Conservation (phyloP, 2,329 filamentous ascomycete species). For the Cylindrodendrum hubeiense region DNA sequence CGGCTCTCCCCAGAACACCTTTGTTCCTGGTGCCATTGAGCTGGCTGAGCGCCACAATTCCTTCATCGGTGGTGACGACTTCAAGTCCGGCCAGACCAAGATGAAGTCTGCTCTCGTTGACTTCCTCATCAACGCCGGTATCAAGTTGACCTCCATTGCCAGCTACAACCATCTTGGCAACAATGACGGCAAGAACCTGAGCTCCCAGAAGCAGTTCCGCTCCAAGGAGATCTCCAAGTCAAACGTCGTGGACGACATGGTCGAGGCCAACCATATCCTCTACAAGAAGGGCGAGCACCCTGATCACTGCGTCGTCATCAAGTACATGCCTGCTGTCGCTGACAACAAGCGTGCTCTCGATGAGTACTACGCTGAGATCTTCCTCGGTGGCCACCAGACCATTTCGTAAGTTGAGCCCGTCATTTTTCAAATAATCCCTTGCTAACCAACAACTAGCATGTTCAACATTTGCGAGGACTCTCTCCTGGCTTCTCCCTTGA, state of each 20-base stretch:
- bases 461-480: conserved; percentile 99
- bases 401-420: conserved; percentile 72
- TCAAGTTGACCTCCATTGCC: conserved; percentile 98
- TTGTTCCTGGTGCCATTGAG: conserved; percentile 91
- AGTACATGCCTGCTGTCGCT: conserved; percentile 99
- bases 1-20: conserved; percentile 98
- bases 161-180: conserved; percentile 99
- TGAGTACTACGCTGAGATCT: conserved; percentile 99
- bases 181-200: conserved; percentile 99
- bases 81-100: conserved; percentile 99
- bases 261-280: conserved; percentile 91
- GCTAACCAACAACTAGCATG: conserved; percentile 67
- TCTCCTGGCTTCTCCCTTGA: conserved; percentile 92
- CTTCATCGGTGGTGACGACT: conserved; percentile 98
- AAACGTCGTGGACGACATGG: conserved; percentile 99
- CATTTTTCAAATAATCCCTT: neutral
- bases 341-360: conserved; percentile 99
- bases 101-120: conserved; percentile 99
- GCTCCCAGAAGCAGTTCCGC: conserved; percentile 97
- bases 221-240: conserved; percentile 99
- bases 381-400: conserved; percentile 97
- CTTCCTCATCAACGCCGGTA: conserved; percentile 98
- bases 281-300: conserved; percentile 95
- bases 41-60: conserved; percentile 88
- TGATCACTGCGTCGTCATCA: conserved; percentile 99